These are phyloP conservation scores for Fomitopsis pulvina DNA, from an alignment of 768 basidiomycete genomes.

Conservation along the genomic window DNA sequence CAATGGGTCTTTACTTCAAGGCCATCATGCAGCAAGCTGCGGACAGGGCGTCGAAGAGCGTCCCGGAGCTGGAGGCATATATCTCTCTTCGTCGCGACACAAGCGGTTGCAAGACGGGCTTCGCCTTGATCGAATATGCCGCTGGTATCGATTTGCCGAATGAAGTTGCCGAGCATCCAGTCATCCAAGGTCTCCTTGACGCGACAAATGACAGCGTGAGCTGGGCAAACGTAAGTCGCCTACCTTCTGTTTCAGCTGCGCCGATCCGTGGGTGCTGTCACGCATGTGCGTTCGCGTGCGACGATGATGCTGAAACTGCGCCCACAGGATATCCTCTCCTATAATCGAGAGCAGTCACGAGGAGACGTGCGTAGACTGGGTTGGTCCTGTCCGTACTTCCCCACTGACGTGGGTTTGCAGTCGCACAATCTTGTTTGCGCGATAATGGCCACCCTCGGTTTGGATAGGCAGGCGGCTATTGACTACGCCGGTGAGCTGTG, in stretches of 20 bases:
- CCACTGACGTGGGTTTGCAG: conserved; percentile 3
- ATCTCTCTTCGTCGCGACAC: conserved; percentile 47
- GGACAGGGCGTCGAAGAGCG: conserved; percentile 19
- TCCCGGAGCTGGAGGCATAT: conserved; percentile 43
- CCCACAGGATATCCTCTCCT: conserved; percentile 65
- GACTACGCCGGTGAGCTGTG: conserved; percentile 63
- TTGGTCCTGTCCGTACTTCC: background rate
- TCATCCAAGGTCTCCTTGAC: conserved; percentile 38
- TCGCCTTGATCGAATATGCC: conserved; percentile 50
- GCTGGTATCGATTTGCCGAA: conserved; percentile 45
- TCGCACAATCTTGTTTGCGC: conserved; percentile 71
- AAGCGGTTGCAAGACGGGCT: conserved; percentile 44
- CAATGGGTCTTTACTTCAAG: conserved; percentile 24
- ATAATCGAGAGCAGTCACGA: conserved; percentile 67
- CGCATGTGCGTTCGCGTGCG: background rate
- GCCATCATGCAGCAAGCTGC: conserved; percentile 26
- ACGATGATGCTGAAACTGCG: background rate
- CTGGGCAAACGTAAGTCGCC: conserved; percentile 30
- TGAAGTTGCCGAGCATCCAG: conserved; percentile 45
- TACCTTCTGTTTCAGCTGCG: conserved; percentile 3
- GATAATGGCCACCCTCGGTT: conserved; percentile 53
- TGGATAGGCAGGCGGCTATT: conserved; percentile 55
- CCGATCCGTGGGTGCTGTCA: conserved; percentile 3
- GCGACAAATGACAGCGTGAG: conserved; percentile 43
- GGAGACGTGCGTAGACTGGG: conserved; percentile 28